A percentile compares a stretch with the other conserved stretches of the same genome.
phyloP scores from a whole-genome alignment of 1,284 basidiomycete species.

The Marasmius tenuissimus region DNA sequence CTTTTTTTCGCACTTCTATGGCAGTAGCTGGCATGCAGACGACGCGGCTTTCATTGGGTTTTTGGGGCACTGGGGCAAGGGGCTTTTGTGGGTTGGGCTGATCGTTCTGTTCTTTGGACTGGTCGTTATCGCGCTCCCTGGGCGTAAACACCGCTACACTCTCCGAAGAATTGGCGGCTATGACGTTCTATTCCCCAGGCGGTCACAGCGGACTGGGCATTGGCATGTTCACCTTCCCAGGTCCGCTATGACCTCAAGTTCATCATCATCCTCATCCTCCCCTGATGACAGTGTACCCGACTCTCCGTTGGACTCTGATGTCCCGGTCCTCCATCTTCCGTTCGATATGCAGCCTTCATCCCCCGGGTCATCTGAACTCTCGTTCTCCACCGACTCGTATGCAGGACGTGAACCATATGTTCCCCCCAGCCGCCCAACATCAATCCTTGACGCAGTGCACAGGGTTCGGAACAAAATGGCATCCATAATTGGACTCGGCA shows the following conservation, averaged over 20 bases:
- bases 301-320: conserved; percentile 50
- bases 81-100: conserved; percentile 80
- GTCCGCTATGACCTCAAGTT: conserved; percentile 48
- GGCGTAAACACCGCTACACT: conserved; percentile 56
- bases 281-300: conserved; percentile 39
- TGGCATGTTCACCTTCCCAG: conserved; percentile 73
- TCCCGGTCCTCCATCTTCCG: conserved; percentile 64
- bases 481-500: conserved; percentile 41
- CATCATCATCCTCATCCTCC: conserved; percentile 50
- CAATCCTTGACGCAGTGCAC: conserved; percentile 50
- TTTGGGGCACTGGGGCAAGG: conserved; percentile 84
- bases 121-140: conserved; percentile 57
- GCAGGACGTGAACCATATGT: conserved; percentile 13
- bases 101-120: conserved; percentile 70
- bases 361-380: conserved; percentile 49
- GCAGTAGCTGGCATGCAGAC: conserved; percentile 95
- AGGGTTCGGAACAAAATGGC: conserved; percentile 58
- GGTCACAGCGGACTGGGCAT: conserved; percentile 64
- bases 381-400: conserved; percentile 39
- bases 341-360: conserved; percentile 59
- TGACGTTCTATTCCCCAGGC: conserved; percentile 72
- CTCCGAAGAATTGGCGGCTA: conserved; percentile 68
- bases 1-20: conserved; percentile 96
- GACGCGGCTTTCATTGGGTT: conserved; percentile 93
- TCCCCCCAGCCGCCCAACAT: conserved; percentile 32